These are phyloP conservation scores for Exsudoporus frostii DNA, from an alignment of 768 basidiomycete genomes.

Conservation along the genomic window DNA sequence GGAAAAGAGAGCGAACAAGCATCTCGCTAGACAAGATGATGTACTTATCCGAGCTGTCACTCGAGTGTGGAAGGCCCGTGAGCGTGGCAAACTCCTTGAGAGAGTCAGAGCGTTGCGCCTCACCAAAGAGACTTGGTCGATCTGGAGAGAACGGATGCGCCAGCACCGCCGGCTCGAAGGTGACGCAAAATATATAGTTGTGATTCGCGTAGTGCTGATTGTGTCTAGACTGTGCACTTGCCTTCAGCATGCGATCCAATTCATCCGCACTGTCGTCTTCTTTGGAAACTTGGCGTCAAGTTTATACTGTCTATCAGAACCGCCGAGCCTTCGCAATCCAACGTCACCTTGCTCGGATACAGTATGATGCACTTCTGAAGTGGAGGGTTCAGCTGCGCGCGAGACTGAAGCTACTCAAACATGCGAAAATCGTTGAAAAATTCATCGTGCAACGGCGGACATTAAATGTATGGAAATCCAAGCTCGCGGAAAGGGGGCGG, in stretches of 20 bases:
- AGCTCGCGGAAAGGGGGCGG: constrained; percentile 42
- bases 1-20: constrained; percentile 55
- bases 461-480: constrained; percentile 49
- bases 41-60: constrained; percentile 56
- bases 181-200: constrained; percentile 23
- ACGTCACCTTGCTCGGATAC: constrained; percentile 27
- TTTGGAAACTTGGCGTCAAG: constrained; percentile 46
- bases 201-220: constrained; percentile 9
- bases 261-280: constrained; percentile 37
- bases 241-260: constrained; percentile 45
- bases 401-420: constrained; percentile 46
- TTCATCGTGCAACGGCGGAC: constrained; percentile 47
- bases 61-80: constrained; percentile 67
- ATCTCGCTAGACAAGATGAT: constrained; percentile 53
- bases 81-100: constrained; percentile 56
- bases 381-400: constrained; percentile 59
- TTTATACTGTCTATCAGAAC: constrained; percentile 43
- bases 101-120: constrained; percentile 47
- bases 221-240: constrained; percentile 45
- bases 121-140: constrained; percentile 42
- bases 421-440: constrained; percentile 53
- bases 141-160: constrained; percentile 49
- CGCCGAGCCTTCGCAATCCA: constrained; percentile 46
- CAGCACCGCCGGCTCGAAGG: constrained; percentile 44
- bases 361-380: constrained; percentile 45